Percentiles rank a stretch among this genome's conserved stretches.
These are phyloP conservation scores for Rubia tinctorum DNA, from an alignment of 305 asterid species.

Conservation along the genomic window DNA sequence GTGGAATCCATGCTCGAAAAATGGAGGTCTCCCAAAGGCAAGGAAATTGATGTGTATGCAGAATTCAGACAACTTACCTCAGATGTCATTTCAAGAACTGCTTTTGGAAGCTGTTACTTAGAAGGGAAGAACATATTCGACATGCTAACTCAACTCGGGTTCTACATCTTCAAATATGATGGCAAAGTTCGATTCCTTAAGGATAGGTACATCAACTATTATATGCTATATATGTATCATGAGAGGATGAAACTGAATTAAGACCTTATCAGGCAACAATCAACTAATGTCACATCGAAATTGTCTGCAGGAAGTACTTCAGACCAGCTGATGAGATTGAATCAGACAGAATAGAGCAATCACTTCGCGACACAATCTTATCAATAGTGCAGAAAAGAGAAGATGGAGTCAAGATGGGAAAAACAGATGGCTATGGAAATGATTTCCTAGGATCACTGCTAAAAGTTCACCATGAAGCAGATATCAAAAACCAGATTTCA, in stretches of 20 bases:
- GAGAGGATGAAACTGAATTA: no score
- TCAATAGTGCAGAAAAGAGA: slow-evolving; percentile 38
- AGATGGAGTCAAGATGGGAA: slow-evolving; percentile 11
- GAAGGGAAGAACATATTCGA: slow-evolving; percentile 71
- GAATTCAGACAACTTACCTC: slow-evolving; percentile 56
- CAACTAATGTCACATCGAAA: no score
- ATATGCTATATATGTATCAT: not conserved
- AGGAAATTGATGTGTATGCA: slow-evolving; percentile 58
- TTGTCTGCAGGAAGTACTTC: slow-evolving; percentile 8
- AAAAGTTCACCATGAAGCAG: slow-evolving; percentile 19
- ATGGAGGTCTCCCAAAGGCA: slow-evolving; percentile 38
- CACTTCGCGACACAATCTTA: not conserved
- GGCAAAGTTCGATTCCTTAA: slow-evolving; percentile 23
- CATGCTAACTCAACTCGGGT: slow-evolving; percentile 33
- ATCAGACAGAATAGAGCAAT: slow-evolving; percentile 50
- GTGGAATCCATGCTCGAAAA: slow-evolving; percentile 42
- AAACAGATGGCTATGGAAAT: slow-evolving; percentile 15
- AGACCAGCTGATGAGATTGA: slow-evolving; percentile 38
- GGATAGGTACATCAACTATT: slow-evolving; percentile 18
- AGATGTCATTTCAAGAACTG: slow-evolving; percentile 72
- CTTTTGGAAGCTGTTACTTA: slow-evolving; percentile 69
- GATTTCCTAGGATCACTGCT: slow-evolving; percentile 60
- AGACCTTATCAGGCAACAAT: no score
- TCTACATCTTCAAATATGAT: slow-evolving; percentile 35
- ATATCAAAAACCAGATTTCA: slow-evolving; percentile 24